phyloP scores from a whole-genome alignment of 208 protist species.

The Crithidia sp. region DNA sequence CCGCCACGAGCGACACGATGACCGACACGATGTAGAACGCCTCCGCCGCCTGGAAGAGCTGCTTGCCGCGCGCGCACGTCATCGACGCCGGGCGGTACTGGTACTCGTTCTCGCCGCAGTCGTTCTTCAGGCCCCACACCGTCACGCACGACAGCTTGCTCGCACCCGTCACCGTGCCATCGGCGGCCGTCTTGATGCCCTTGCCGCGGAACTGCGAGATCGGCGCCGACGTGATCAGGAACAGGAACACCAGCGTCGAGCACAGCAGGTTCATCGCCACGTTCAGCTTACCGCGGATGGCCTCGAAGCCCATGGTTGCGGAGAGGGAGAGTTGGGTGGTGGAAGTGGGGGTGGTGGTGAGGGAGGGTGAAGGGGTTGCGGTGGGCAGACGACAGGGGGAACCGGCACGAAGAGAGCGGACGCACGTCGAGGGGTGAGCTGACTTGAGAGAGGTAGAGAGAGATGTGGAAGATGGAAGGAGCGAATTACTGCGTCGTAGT shows the following conservation, averaged over 20 bases:
- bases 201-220: conserved; percentile 63
- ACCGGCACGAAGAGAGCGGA: neutral
- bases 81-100: conserved; percentile 26
- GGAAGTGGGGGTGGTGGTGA: neutral
- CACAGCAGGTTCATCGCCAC: conserved; percentile 50
- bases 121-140: conserved; percentile 58
- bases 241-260: conserved; percentile 55
- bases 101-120: conserved; percentile 41
- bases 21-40: conserved; percentile 71
- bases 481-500: no score
- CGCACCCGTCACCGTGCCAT: conserved; percentile 17
- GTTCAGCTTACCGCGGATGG: conserved; percentile 42
- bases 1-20: conserved; percentile 38
- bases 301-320: conserved; percentile 59
- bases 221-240: conserved; percentile 50
- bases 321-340: conserved; percentile 10
- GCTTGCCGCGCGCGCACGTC: conserved; percentile 21
- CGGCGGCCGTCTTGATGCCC: conserved; percentile 13
- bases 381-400: neutral
- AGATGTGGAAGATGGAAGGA: no score
- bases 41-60: conserved; percentile 54
- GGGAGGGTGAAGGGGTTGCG: neutral
- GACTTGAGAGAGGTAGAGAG: no score
- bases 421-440: no score
- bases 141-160: conserved; percentile 55